A percentile compares a stretch with the other conserved stretches of the same genome.
phyloP scores from a whole-genome alignment of 2,329 filamentous ascomycete genomes.

The Bisporella sp. region DNA sequence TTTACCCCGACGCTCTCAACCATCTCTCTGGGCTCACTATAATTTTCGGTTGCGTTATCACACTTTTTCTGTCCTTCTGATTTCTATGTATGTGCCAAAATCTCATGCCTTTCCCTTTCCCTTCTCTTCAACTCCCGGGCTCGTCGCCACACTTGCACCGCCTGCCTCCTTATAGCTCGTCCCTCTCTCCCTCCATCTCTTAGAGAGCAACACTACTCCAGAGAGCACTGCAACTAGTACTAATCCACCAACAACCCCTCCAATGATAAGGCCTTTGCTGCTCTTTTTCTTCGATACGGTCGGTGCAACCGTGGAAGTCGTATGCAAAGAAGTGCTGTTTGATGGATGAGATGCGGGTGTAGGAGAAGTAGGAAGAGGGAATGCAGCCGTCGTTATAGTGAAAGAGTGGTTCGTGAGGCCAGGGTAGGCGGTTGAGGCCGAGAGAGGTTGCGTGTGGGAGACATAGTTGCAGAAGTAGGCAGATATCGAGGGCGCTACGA shows the following conservation, averaged over 20 bases:
- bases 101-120: no score
- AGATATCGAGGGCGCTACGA: constrained; percentile 7
- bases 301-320: neutral
- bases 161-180: neutral
- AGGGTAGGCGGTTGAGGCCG: constrained; percentile 4
- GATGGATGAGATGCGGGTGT: neutral
- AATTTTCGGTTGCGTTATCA: no score
- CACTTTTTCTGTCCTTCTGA: no score
- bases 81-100: no score
- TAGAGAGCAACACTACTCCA: constrained; percentile 1
- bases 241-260: constrained; percentile 10
- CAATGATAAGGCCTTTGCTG: constrained; percentile 7
- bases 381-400: constrained; percentile 5
- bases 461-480: constrained; percentile 17
- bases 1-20: no score
- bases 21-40: no score
- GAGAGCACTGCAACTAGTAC: constrained; percentile 2
- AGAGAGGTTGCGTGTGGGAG: constrained; percentile 4
- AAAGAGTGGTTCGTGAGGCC: constrained; percentile 6
- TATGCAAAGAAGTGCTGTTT: neutral
- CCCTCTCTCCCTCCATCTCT: constrained; percentile 6
- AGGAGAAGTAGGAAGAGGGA: constrained; percentile 3
- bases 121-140: no score
- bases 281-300: neutral
- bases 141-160: no score